Percentiles rank a stretch among this genome's conserved stretches.
These are phyloP conservation scores for Tetracladium setigerum DNA, from an alignment of 495 filamentous ascomycete genomes.

Conservation along the genomic window DNA sequence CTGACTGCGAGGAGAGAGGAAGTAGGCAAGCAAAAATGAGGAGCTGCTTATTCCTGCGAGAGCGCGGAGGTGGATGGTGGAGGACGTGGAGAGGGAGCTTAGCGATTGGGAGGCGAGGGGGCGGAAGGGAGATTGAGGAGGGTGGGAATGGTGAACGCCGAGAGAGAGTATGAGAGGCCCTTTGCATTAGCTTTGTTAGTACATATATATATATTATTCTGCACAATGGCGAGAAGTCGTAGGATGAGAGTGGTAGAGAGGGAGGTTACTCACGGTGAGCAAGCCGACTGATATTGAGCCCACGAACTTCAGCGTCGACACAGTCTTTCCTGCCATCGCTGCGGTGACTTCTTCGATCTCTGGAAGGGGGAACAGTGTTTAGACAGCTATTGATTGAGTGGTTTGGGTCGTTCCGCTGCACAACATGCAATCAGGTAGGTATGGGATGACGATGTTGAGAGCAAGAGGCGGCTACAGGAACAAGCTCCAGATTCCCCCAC, in stretches of 20 bases:
- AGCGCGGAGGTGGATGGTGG: conserved; percentile 48
- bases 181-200: conserved; percentile 25
- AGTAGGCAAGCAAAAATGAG: conserved; percentile 65
- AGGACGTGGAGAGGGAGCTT: conserved; percentile 49
- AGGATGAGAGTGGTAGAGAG: conserved; percentile 35
- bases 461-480: neutral
- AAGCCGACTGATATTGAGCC: conserved; percentile 82
- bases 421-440: neutral
- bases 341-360: neutral
- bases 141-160: conserved; percentile 64
- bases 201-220: no score
- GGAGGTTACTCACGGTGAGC: conserved; percentile 48
- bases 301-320: conserved; percentile 80
- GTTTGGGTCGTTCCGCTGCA: neutral
- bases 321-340: conserved; percentile 57
- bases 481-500: no score
- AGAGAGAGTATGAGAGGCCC: conserved; percentile 79
- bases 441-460: neutral
- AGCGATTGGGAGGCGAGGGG: conserved; percentile 56
- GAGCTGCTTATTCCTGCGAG: conserved; percentile 53
- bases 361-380: no score
- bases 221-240: conserved; percentile 16
- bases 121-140: conserved; percentile 72
- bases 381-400: neutral
- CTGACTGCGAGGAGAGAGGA: conserved; percentile 57